Evolutionary conservation across 2,329 filamentous ascomycete species (phyloP), one percentile per base, ranked within the genome.

Genomic region (Paraphaeosphaeria sporulosa): DNA sequence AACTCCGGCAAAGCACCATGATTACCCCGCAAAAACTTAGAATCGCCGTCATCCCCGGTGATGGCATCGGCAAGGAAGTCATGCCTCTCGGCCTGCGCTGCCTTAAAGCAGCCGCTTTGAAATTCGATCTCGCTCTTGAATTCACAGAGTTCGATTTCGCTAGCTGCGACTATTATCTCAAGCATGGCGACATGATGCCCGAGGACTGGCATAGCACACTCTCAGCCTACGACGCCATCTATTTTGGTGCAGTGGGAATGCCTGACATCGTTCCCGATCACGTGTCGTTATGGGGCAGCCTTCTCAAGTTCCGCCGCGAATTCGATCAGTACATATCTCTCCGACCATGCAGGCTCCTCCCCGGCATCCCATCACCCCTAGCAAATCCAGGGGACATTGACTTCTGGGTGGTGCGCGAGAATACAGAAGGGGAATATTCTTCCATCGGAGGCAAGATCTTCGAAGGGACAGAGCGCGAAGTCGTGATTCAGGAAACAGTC

Each of bases 1-100:
- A 32, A 32, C 30, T 8, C 30, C 30, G 10, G 4, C 30, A 32
- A 27, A 32, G 30, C 30, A 32, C 30, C 8, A 32, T 32, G 30
- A 12, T 12, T 32, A 32, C 30, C 30, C 30, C 30, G 8, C 30
- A 32, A 32, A 32, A 9, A n/a, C 38, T 62, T 15, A 63, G 55
- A 40, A 58, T 62, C 42, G 60, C 57, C 15, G 48, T 59, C 15
- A 62, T 62, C 21, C 48, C 60, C 15, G 61, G 61, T 30, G 61
- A 63, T 43, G 58, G 61, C 49, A 63, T 63, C 38, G 61, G 61
- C 32, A 51, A 19, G 4, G 58, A 63, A 54, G 51, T 63, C 38
- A 58, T 46, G 55, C 54, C 49, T 40, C 19, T 43, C 17, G 53
- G 47, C 47, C 21, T 50, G 25, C 52, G 48, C 25, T 57, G 40